Conservation (phyloP, 768 basidiomycete genomes). For the Russula ochroleuca region DNA sequence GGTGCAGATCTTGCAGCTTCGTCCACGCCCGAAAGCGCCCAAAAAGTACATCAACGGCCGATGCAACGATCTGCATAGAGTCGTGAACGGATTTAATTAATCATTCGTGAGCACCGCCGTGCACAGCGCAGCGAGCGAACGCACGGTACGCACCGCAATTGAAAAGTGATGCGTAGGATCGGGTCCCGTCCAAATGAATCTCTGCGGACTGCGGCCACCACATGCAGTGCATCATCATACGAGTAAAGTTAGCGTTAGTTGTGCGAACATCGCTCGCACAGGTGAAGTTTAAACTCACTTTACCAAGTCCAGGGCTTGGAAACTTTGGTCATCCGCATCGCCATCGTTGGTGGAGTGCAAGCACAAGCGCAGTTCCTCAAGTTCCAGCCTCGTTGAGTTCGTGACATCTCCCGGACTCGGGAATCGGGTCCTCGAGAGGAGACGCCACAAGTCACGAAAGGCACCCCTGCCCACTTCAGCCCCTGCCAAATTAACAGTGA, state of each 20-base stretch:
- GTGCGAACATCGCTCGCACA: neutral
- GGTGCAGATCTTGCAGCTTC: constrained; percentile 43
- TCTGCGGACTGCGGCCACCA: constrained; percentile 42
- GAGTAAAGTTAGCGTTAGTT: neutral
- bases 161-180: constrained; percentile 61
- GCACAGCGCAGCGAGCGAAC: too few species aligned
- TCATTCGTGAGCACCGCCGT: too few species aligned
- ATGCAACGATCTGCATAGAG: constrained; percentile 41
- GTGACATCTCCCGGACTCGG: neutral
- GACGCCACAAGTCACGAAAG: constrained; percentile 18
- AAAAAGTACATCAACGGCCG: constrained; percentile 40
- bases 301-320: constrained; percentile 35
- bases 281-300: constrained; percentile 35
- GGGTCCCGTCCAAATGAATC: constrained; percentile 55
- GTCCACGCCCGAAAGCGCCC: constrained; percentile 41
- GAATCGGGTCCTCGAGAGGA: constrained; percentile 17
- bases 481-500: constrained; percentile 22
- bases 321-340: constrained; percentile 32
- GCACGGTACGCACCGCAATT: constrained; percentile 45
- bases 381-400: constrained; percentile 9
- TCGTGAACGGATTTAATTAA: too few species aligned
- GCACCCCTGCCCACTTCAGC: constrained; percentile 24
- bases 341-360: constrained; percentile 40
- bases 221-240: too few species aligned
- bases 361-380: constrained; percentile 37